Conservation (phyloP, 345 rosid species). For the Stellera chamaejasme region DNA sequence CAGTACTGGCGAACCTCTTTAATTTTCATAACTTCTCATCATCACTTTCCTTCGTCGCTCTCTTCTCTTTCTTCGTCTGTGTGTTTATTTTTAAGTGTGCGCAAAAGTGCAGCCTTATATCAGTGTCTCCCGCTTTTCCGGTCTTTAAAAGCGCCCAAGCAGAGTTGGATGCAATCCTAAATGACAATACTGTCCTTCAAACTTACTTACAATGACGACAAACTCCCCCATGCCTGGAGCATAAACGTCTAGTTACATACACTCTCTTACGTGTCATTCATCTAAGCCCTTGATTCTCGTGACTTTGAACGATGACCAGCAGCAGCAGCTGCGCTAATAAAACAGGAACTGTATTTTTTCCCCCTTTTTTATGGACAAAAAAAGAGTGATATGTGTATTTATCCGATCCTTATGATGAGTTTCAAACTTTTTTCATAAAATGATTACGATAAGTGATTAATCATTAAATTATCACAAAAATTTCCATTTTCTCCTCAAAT, state of each 20-base stretch:
- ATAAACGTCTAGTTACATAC: constrained; percentile 1
- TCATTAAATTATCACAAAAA: too few species aligned
- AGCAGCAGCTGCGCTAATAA: too few species aligned
- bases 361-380: too few species aligned
- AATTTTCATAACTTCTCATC: not conserved
- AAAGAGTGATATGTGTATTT: too few species aligned
- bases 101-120: constrained; percentile 18
- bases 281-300: constrained; percentile 12
- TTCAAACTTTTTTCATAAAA: too few species aligned
- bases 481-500: too few species aligned
- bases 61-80: constrained; percentile 1
- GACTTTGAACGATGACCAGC: constrained; percentile 24
- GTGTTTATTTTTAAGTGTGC: not conserved
- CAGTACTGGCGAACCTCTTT: too few species aligned
- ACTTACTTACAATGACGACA: constrained; percentile 3
- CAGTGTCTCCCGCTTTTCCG: constrained; percentile 74
- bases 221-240: constrained; percentile 14
- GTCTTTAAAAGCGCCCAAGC: constrained; percentile 38
- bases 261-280: constrained; percentile 22
- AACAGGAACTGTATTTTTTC: too few species aligned
- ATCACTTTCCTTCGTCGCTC: not conserved
- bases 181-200: constrained; percentile 7
- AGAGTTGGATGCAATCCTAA: constrained; percentile 12
- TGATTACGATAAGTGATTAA: too few species aligned
- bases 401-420: too few species aligned